phyloP scores from a whole-genome alignment of 495 filamentous ascomycete species.

The Pseudotulostoma volvatum region DNA sequence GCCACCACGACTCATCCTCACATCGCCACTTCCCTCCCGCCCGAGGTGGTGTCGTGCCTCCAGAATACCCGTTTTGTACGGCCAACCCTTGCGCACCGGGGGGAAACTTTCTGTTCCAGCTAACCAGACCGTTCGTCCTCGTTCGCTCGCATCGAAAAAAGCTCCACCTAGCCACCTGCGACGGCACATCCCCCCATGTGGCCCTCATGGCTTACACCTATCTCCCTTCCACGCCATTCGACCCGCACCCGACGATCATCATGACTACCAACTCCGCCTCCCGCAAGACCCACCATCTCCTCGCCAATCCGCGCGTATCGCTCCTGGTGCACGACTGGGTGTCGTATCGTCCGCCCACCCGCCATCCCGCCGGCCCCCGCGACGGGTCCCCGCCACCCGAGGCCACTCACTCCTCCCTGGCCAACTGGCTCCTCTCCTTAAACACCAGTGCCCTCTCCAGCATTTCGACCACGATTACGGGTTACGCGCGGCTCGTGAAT shows the following conservation, averaged over 20 bases:
- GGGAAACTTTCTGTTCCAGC: no score
- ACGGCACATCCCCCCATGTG: conserved; percentile 71
- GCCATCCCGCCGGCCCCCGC: conserved; percentile 35
- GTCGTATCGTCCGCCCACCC: conserved; percentile 76
- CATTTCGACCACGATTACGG: conserved; percentile 88
- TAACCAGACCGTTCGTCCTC: no score
- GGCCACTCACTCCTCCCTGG: conserved; percentile 51
- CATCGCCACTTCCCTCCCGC: conserved; percentile 50
- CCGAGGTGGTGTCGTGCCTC: conserved; percentile 75
- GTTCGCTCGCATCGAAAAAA: conserved; percentile 20
- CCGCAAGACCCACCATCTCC: conserved; percentile 76
- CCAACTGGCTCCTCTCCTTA: conserved; percentile 67
- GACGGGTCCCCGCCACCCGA: conserved; percentile 48
- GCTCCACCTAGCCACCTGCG: conserved; percentile 90
- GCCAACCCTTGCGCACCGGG: no score
- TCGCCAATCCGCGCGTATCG: conserved; percentile 76
- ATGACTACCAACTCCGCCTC: conserved; percentile 87
- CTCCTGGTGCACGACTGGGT: conserved; percentile 99
- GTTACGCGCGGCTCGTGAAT: conserved; percentile 55
- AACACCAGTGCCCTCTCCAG: conserved; percentile 78
- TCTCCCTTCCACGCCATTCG: conserved; percentile 67
- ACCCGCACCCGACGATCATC: conserved; percentile 57
- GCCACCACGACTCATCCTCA: conserved; percentile 55
- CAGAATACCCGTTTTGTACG: conserved; percentile 89
- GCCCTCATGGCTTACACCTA: conserved; percentile 99